These are phyloP conservation scores for Penicillium sp. DNA, from an alignment of 2,329 filamentous ascomycete genomes.

Conservation along the genomic window DNA sequence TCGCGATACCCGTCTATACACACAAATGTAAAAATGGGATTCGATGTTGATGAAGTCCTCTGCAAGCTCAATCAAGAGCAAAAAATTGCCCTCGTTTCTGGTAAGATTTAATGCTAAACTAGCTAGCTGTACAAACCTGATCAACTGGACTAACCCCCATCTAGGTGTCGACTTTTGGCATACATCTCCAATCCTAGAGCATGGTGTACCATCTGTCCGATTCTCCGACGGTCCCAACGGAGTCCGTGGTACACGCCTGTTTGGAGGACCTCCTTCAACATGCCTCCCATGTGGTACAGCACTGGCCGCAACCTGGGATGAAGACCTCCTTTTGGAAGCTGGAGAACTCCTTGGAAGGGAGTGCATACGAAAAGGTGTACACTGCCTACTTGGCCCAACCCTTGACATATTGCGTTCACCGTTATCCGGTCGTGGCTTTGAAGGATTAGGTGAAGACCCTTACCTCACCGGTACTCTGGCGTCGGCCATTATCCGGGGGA, in stretches of 20 bases:
- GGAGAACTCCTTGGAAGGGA: constrained; percentile 74
- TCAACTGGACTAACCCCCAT: not conserved
- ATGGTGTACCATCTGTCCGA: constrained; percentile 68
- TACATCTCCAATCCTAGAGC: constrained; percentile 65
- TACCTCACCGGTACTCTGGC: constrained; percentile 61
- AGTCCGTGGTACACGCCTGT: constrained; percentile 69
- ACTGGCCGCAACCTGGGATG: constrained; percentile 78
- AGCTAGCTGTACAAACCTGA: too few species aligned
- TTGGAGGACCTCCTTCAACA: constrained; percentile 70
- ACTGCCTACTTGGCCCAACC: constrained; percentile 76
- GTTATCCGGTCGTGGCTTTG: constrained; percentile 82
- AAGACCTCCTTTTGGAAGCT: constrained; percentile 68
- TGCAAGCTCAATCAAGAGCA: too few species aligned
- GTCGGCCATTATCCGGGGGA: constrained; percentile 70
- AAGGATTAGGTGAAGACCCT: constrained; percentile 84
- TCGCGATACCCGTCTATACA: too few species aligned
- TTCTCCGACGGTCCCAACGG: constrained; percentile 73
- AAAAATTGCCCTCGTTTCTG: too few species aligned
- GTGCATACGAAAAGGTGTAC: constrained; percentile 72
- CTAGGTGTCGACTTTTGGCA: constrained; percentile 67
- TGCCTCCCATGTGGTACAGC: constrained; percentile 80
- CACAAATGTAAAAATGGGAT: too few species aligned
- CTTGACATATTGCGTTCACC: constrained; percentile 82
- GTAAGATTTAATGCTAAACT: too few species aligned
- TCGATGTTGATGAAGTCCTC: too few species aligned